Evolutionary conservation across 2,329 filamentous ascomycete genomes (phyloP).

Genomic region (Ophiostoma populinum): DNA sequence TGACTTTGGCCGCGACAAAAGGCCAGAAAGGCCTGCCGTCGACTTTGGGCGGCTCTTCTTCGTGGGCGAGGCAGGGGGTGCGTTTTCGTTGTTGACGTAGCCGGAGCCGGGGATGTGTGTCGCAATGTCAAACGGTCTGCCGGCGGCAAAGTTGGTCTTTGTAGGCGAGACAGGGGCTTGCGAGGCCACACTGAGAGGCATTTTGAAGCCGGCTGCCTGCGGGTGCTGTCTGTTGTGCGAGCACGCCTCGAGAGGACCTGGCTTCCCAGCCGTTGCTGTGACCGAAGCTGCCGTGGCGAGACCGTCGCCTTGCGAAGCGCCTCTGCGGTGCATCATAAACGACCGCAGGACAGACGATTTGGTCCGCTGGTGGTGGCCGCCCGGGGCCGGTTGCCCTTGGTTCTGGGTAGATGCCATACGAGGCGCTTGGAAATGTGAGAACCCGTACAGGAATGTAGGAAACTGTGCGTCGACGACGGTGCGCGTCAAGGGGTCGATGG

Average conservation of each 20-base stretch:
- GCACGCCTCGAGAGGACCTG: constrained; percentile 30
- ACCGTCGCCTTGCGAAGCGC: constrained; percentile 26
- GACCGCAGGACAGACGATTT: constrained; percentile 33
- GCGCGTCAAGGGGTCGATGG: too few species aligned
- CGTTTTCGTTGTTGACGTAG: background rate
- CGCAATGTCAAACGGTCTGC: background rate
- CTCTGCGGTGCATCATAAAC: constrained; percentile 30
- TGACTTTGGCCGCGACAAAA: constrained; percentile 61
- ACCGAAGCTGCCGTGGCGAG: constrained; percentile 15
- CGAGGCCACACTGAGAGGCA: background rate
- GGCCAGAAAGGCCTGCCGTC: constrained; percentile 58
- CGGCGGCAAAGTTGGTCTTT: constrained; percentile 5
- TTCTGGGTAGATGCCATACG: constrained; percentile 7
- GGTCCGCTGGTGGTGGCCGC: constrained; percentile 21
- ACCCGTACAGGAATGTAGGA: background rate
- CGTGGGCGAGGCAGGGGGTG: constrained; percentile 23
- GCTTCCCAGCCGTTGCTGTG: background rate
- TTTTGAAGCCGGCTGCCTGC: constrained; percentile 2
- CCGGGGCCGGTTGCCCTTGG: background rate
- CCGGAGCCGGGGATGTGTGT: background rate
- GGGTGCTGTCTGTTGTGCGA: constrained; percentile 32
- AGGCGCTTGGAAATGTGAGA: background rate
- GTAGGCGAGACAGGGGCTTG: background rate
- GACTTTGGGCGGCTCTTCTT: constrained; percentile 71
- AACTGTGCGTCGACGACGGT: too few species aligned